Base-by-base conservation (phyloP, 352 stramenopile genomes). In the Achlya hypogyna region DNA sequence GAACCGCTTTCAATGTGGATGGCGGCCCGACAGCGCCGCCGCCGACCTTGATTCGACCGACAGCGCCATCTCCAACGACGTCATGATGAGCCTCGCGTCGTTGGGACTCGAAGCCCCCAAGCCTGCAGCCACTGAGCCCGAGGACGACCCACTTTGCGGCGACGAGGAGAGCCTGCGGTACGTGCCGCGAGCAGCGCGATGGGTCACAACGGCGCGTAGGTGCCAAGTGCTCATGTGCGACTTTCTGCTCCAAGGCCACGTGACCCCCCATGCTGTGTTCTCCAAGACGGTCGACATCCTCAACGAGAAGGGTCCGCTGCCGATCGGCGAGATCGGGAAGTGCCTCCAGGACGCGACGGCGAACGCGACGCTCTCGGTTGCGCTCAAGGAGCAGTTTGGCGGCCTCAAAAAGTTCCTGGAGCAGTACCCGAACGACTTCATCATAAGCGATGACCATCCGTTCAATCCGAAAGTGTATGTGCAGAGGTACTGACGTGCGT, bases 381-480 rank as follows among this genome's bases (percentile, higher is more conserved):
- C 70, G 14, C 63, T 78, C 25, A 78, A 78, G 66, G 75, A 78
- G 14, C 62, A 76, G 34, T 81, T 81, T 65, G 75, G 75, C 4
- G 75, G 75, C 2, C 70, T 81, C 23, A 81, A 81, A 51, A 79
- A 76, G 34, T 79, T 81, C 54, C 43, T 81, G 0, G 71, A 79
- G 73, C 74, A 79, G 47, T 78, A 74, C 59, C 73, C 73, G 1
- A 63, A 56, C 32, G 72, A 73, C 28, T 81, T 81, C 53, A 42
- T 76, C n/a, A 75, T 81, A 27, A 71, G 63, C 52, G 42, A 63
- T 18, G 72, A 81, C 64, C 75, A 81, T 65, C 73, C 71, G 5
- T 81, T 81, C 71, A 81, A 81, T 59, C 75, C 75, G 6, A 72
- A 81, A 59, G 71, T 79, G 16, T 79, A 76, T 53, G 56, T 79